These are phyloP conservation scores for Barnettozyma hawaiiensis DNA, from an alignment of 1,139 yeast species.

Conservation along the genomic window DNA sequence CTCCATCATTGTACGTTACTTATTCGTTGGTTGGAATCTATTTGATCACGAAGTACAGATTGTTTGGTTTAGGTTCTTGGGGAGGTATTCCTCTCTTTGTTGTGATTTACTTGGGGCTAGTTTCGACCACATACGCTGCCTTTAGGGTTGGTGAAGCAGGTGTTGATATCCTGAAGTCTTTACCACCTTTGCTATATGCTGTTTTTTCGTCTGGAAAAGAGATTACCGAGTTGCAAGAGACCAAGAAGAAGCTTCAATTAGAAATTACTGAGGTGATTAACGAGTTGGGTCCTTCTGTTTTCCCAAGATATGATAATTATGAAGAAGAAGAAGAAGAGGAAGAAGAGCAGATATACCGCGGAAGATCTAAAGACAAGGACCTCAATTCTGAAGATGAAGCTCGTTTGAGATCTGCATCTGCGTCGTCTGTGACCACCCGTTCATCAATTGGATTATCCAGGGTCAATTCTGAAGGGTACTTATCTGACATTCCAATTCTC, in stretches of 20 bases:
- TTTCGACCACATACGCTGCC: conserved; percentile 63
- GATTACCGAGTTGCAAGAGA: conserved; percentile 42
- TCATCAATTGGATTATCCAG: conserved; percentile 33
- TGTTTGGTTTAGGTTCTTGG: conserved; percentile 25
- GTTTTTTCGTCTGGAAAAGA: conserved; percentile 44
- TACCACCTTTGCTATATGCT: conserved; percentile 56
- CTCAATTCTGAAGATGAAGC: not conserved
- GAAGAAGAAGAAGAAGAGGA: conserved; percentile 7
- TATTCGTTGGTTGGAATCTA: conserved; percentile 55
- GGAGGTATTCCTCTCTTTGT: conserved; percentile 32
- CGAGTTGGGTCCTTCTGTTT: conserved; percentile 57
- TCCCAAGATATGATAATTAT: conserved; percentile 42
- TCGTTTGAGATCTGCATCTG: conserved; percentile 26
- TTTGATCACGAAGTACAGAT: conserved; percentile 29
- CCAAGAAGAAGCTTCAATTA: conserved; percentile 43
- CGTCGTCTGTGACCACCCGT: conserved; percentile 27
- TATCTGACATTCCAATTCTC: conserved; percentile 33
- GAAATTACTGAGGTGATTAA: conserved; percentile 55
- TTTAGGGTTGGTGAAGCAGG: conserved; percentile 72
- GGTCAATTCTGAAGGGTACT: conserved; percentile 34
- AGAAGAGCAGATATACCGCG: conserved; percentile 6
- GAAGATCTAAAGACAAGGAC: conserved; percentile 4
- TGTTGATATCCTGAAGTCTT: conserved; percentile 62
- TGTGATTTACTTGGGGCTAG: conserved; percentile 42
- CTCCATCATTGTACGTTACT: conserved; percentile 60